Evolutionary conservation across 371 early-diverging fungal species (phyloP).

Genomic region (Lichtheimia corymbifera): DNA sequence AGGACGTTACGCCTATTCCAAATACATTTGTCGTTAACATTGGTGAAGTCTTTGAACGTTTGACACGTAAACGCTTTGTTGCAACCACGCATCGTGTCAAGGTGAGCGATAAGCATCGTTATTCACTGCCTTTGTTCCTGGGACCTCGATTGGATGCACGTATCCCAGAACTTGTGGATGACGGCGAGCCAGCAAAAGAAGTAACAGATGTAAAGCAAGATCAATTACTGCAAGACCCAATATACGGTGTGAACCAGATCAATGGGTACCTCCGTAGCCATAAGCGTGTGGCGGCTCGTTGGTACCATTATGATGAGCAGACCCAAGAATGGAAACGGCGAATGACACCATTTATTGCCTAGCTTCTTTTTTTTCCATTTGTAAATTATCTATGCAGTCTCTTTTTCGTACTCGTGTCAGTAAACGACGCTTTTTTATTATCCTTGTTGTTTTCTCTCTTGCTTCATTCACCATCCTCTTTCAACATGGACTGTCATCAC

Average conservation of each 20-base stretch:
- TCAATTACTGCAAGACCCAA: conserved; percentile 32
- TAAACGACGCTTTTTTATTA: conserved; percentile 2
- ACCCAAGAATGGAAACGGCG: conserved; percentile 25
- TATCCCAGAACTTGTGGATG: conserved; percentile 31
- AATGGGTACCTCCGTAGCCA: conserved; percentile 32
- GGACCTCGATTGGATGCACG: conserved; percentile 39
- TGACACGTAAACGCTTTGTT: conserved; percentile 52
- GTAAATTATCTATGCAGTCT: conserved; percentile 1
- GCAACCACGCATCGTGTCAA: conserved; percentile 68
- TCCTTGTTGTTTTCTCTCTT: background rate
- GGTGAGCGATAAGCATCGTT: conserved; percentile 37
- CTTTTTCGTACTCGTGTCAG: background rate
- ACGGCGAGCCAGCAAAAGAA: conserved; percentile 3
- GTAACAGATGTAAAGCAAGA: conserved; percentile 34
- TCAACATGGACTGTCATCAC: background rate
- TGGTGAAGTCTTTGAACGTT: conserved; percentile 62
- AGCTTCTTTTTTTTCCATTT: background rate
- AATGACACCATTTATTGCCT: background rate
- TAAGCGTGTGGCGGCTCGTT: conserved; percentile 20
- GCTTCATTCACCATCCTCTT: too few relatives aligned
- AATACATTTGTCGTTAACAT: conserved; percentile 69
- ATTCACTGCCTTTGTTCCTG: conserved; percentile 57
- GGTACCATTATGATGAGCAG: conserved; percentile 31
- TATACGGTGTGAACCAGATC: conserved; percentile 39
- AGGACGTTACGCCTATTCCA: conserved; percentile 57